These are phyloP conservation scores for Myriangium duriaei DNA, from an alignment of 2,329 filamentous ascomycete genomes.

Conservation along the genomic window DNA sequence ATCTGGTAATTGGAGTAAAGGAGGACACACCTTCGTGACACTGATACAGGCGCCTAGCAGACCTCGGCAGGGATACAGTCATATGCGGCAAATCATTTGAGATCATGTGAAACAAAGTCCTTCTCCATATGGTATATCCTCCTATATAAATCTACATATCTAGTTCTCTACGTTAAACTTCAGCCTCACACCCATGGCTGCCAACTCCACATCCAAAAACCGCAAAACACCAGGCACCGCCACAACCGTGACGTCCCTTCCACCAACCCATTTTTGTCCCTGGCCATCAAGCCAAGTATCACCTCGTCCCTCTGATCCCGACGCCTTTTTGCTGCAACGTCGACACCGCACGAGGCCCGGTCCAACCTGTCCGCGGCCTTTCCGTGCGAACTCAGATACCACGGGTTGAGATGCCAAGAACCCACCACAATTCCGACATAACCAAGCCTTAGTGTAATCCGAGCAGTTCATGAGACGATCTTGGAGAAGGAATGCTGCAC, in stretches of 20 bases:
- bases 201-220: conserved; percentile 87
- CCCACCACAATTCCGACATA: conserved; percentile 78
- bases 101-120: no score
- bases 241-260: conserved; percentile 80
- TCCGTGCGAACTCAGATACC: conserved; percentile 34
- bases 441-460: conserved; percentile 79
- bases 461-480: conserved; percentile 95
- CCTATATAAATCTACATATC: neutral
- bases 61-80: no score
- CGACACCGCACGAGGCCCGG: conserved; percentile 22
- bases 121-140: no score
- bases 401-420: conserved; percentile 82
- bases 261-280: conserved; percentile 72
- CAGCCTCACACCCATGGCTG: conserved; percentile 91
- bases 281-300: conserved; percentile 79
- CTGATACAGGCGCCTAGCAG: no score
- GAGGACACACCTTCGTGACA: no score
- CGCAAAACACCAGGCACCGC: conserved; percentile 86
- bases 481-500: conserved; percentile 86
- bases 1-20: no score
- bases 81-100: no score
- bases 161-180: conserved; percentile 66
- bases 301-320: conserved; percentile 31
- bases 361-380: conserved; percentile 15
- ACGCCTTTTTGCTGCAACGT: conserved; percentile 23